Conservation (phyloP, 2,329 filamentous ascomycete species). For the Polytolypa hystricis region DNA sequence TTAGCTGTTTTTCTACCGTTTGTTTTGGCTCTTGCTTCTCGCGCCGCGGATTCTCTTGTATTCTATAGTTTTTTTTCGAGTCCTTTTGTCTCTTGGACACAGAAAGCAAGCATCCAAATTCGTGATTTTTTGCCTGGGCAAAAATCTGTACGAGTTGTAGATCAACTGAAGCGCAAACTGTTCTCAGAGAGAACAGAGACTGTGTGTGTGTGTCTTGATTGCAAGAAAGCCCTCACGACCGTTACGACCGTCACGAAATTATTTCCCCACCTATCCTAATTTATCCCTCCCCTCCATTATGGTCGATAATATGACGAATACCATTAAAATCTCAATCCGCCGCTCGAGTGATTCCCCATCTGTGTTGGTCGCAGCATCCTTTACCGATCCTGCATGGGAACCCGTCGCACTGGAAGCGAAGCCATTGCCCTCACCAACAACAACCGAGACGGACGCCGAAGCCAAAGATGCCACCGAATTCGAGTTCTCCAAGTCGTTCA, state of each 20-base stretch:
- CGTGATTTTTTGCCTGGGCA: too few species aligned
- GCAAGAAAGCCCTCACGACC: too few species aligned
- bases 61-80: background rate
- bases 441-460: conserved; percentile 8
- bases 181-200: background rate
- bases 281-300: conserved; percentile 9
- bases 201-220: background rate
- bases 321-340: conserved; percentile 19
- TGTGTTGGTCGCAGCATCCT: conserved; percentile 19
- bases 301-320: conserved; percentile 11
- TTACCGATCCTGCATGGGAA: conserved; percentile 21
- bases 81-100: too few species aligned
- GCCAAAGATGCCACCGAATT: conserved; percentile 14
- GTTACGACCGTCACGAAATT: conserved; percentile 13
- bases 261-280: conserved; percentile 10
- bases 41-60: too few species aligned
- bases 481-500: conserved; percentile 14
- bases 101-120: background rate
- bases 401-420: conserved; percentile 18
- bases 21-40: too few species aligned
- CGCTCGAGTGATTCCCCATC: conserved; percentile 17
- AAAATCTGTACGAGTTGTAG: too few species aligned
- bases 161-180: background rate
- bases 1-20: too few species aligned
- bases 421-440: conserved; percentile 7